Evolutionary conservation across 2,329 filamentous ascomycete genomes (phyloP).

Genomic region (Neurospora sp.): DNA sequence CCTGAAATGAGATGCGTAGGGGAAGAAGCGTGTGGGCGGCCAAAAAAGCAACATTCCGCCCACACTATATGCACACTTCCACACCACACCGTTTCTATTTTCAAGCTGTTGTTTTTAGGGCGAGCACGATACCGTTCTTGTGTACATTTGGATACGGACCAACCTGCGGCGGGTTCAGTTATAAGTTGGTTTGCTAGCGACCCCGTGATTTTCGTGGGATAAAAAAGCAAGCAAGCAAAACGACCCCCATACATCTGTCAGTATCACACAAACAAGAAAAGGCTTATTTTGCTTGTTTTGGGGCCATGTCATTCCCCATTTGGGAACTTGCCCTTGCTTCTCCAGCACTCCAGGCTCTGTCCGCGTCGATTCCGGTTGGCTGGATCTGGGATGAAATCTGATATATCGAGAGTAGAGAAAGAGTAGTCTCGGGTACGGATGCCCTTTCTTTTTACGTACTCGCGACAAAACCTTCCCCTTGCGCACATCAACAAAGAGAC

Average conservation of each 20-base stretch:
- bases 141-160: not conserved
- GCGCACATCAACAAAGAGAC: not conserved
- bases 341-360: not conserved
- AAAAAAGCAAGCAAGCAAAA: not conserved
- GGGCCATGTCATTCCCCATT: not conserved
- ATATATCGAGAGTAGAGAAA: not conserved
- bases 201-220: not conserved
- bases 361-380: not conserved
- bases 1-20: not conserved
- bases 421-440: not conserved
- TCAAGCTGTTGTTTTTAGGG: not conserved
- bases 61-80: not conserved
- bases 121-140: not conserved
- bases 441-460: not conserved
- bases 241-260: not conserved
- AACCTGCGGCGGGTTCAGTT: not conserved
- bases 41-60: not conserved
- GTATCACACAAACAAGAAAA: not conserved
- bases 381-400: not conserved
- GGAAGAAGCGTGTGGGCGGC: not conserved
- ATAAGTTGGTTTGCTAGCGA: not conserved
- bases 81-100: not conserved
- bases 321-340: not conserved
- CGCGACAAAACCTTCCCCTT: not conserved
- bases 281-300: not conserved